Evolutionary conservation across 2,329 filamentous ascomycete species (phyloP).

Genomic region (Fusarium buxicola): DNA sequence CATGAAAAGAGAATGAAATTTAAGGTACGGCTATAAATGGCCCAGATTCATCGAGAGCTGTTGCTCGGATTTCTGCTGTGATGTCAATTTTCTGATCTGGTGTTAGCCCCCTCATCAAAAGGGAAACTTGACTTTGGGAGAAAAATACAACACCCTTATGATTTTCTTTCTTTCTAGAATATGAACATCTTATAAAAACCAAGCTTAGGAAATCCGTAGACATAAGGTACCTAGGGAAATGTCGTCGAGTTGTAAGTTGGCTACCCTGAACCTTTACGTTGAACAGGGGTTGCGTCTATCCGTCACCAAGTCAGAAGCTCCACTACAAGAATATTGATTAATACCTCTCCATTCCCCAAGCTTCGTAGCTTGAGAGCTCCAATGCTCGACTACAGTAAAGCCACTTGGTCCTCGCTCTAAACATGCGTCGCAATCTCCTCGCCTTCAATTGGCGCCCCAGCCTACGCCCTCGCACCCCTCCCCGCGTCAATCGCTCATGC

Average conservation of each 20-base stretch:
- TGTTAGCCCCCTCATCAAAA: no score
- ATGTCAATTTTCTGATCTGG: no score
- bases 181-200: no score
- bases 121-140: no score
- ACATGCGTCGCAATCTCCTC: constrained; percentile 45
- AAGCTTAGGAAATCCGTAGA: no score
- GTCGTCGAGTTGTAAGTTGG: neutral
- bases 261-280: constrained; percentile 24
- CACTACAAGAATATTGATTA: constrained; percentile 16
- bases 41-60: no score
- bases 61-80: no score
- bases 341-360: neutral
- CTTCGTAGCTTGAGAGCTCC: neutral
- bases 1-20: no score
- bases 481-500: constrained; percentile 11
- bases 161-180: no score
- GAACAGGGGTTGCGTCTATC: neutral
- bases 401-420: neutral
- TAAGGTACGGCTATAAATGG: no score
- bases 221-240: no score
- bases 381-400: neutral
- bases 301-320: constrained; percentile 24
- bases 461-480: constrained; percentile 22
- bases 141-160: no score
- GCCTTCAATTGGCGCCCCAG: constrained; percentile 39